A percentile compares a stretch with the other conserved stretches of the same genome.
Evolutionary conservation across 768 basidiomycete genomes (phyloP).

Genomic region (Agaricus blazei): DNA sequence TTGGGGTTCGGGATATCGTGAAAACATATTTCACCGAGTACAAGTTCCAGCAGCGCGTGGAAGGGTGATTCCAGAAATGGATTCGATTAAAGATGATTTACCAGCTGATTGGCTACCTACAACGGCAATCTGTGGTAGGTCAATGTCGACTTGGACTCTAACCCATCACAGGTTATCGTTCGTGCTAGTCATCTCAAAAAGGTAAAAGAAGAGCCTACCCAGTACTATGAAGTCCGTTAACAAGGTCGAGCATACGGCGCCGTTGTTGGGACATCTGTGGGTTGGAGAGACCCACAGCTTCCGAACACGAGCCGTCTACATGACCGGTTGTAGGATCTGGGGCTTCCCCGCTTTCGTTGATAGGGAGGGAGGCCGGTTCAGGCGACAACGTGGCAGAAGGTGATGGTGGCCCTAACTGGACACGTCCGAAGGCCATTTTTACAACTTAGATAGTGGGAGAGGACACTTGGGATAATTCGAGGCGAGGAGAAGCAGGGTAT

Average conservation of each 20-base stretch:
- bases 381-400: too few relatives aligned
- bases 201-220: constrained; percentile 35
- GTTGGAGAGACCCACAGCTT: constrained; percentile 47
- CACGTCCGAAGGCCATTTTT: neutral
- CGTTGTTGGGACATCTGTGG: constrained; percentile 35
- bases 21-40: constrained; percentile 44
- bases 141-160: constrained; percentile 66
- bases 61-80: constrained; percentile 67
- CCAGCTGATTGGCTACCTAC: constrained; percentile 72
- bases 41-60: constrained; percentile 71
- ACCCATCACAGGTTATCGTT: neutral
- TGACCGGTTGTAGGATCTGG: neutral
- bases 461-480: too few relatives aligned
- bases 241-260: constrained; percentile 49
- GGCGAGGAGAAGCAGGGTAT: too few relatives aligned
- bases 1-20: neutral
- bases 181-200: neutral
- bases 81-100: constrained; percentile 74
- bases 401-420: neutral
- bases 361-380: too few relatives aligned
- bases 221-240: constrained; percentile 56
- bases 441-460: too few relatives aligned
- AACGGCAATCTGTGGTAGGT: constrained; percentile 70
- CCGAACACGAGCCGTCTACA: neutral
- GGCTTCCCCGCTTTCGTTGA: neutral